A percentile compares a stretch with the other conserved stretches of the same genome.
Conservation (phyloP, 176 grass and related monocot genomes). For the Sorghum bicolor region DNA sequence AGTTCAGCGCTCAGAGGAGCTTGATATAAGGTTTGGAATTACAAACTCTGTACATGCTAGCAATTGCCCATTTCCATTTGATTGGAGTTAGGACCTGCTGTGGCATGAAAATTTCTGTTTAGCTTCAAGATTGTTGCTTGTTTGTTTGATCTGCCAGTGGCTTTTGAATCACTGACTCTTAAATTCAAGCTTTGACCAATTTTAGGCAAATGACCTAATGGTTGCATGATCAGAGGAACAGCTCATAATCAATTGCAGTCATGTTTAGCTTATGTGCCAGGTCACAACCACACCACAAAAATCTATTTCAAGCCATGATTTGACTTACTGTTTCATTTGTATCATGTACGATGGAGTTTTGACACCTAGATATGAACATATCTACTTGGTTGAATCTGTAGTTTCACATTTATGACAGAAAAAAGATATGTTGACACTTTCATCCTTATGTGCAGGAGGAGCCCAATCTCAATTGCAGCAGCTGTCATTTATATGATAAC, state of each 20-base stretch:
- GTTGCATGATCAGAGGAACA: background rate
- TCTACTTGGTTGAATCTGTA: constrained; percentile 8
- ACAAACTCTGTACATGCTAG: background rate
- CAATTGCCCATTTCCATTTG: background rate
- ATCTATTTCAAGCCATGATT: background rate
- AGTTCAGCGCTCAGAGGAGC: constrained; percentile 66
- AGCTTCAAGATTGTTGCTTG: background rate
- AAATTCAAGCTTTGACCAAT: background rate
- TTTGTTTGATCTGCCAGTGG: background rate
- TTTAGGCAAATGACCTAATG: background rate
- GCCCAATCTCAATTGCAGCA: constrained; percentile 82
- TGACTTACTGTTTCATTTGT: background rate
- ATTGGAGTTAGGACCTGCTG: background rate
- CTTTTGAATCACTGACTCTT: background rate
- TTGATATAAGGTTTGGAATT: constrained; percentile 78
- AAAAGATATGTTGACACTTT: constrained; percentile 17
- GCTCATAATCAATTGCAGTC: background rate
- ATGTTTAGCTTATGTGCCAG: background rate
- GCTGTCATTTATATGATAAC: constrained; percentile 98
- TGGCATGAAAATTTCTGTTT: constrained; percentile 10
- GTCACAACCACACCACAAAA: background rate
- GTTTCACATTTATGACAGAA: background rate
- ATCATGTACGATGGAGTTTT: background rate
- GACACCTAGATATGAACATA: background rate
- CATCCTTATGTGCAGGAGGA: constrained; percentile 60